Percentiles rank a stretch among this genome's conserved stretches.
phyloP scores from a whole-genome alignment of 768 basidiomycete genomes.

The Tubosaeta sp. region DNA sequence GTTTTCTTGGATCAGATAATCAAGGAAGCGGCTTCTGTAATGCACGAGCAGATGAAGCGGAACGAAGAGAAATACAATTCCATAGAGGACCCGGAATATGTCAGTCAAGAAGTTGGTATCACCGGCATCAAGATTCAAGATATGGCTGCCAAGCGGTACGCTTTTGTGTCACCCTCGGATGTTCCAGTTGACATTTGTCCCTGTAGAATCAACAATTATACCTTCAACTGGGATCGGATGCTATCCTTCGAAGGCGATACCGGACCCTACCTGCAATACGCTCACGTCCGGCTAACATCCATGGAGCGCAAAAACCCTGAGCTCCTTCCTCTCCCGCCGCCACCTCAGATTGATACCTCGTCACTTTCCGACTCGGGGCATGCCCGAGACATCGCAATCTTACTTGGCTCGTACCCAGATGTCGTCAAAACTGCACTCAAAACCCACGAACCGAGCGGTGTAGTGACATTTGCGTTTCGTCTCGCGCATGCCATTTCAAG shows the following conservation, averaged over 20 bases:
- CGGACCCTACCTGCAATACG: constrained; percentile 94
- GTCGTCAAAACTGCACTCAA: constrained; percentile 82
- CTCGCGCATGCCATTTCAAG: constrained; percentile 85
- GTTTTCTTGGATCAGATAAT: constrained; percentile 94
- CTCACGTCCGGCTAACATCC: constrained; percentile 88
- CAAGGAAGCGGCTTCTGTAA: constrained; percentile 78
- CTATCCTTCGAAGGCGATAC: constrained; percentile 95
- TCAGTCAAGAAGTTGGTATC: constrained; percentile 82
- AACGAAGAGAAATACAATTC: constrained; percentile 90
- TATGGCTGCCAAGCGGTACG: constrained; percentile 88
- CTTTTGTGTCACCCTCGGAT: not conserved
- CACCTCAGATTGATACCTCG: constrained; percentile 61
- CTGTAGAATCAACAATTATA: constrained; percentile 88
- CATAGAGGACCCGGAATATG: constrained; percentile 81
- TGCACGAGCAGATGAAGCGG: constrained; percentile 96
- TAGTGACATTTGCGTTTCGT: constrained; percentile 88
- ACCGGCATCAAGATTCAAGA: constrained; percentile 98
- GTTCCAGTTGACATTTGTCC: not conserved
- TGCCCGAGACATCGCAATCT: constrained; percentile 78
- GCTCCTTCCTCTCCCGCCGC: constrained; percentile 70
- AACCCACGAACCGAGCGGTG: constrained; percentile 83
- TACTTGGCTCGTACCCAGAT: constrained; percentile 90
- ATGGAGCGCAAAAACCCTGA: constrained; percentile 90
- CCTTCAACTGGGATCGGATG: constrained; percentile 93
- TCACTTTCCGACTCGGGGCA: constrained; percentile 66